Conservation (phyloP, 495 filamentous ascomycete species). For the Daldinia bambusicola region DNA sequence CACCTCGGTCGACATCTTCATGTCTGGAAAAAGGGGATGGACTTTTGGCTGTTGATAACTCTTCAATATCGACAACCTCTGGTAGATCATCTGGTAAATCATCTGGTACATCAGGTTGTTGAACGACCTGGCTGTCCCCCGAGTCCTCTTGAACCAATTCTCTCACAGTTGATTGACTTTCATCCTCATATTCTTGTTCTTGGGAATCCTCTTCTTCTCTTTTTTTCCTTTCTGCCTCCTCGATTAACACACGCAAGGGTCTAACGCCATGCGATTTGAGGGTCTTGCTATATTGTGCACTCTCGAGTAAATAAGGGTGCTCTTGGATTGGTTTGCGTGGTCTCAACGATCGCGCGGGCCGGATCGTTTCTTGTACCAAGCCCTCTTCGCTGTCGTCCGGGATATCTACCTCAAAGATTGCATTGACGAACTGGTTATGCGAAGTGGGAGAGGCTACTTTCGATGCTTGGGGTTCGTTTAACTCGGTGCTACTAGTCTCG, state of each 20-base stretch:
- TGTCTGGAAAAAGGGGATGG: constrained; percentile 28
- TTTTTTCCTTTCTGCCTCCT: constrained; percentile 45
- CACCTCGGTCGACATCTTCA: neutral
- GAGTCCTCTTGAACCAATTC: constrained; percentile 32
- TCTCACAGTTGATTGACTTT: constrained; percentile 54
- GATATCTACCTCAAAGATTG: constrained; percentile 23
- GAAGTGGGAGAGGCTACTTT: constrained; percentile 9
- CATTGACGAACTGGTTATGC: constrained; percentile 12
- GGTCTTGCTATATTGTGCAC: constrained; percentile 68
- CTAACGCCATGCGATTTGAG: constrained; percentile 71
- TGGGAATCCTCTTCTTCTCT: constrained; percentile 58
- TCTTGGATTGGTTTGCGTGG: constrained; percentile 79
- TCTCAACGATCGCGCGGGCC: constrained; percentile 62
- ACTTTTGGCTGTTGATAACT: constrained; percentile 22
- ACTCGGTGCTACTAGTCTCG: neutral
- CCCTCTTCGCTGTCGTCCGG: constrained; percentile 32
- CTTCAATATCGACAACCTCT: constrained; percentile 43
- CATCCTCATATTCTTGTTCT: constrained; percentile 62
- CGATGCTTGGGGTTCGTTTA: constrained; percentile 4
- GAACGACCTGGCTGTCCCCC: constrained; percentile 46
- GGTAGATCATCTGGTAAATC: too few species aligned
- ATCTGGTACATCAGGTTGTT: constrained; percentile 35
- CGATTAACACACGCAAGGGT: constrained; percentile 64
- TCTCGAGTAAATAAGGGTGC: constrained; percentile 76
- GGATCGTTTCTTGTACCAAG: constrained; percentile 34